Evolutionary conservation across 2,329 filamentous ascomycete genomes (phyloP).

Genomic region (Arthroderma uncinatum): DNA sequence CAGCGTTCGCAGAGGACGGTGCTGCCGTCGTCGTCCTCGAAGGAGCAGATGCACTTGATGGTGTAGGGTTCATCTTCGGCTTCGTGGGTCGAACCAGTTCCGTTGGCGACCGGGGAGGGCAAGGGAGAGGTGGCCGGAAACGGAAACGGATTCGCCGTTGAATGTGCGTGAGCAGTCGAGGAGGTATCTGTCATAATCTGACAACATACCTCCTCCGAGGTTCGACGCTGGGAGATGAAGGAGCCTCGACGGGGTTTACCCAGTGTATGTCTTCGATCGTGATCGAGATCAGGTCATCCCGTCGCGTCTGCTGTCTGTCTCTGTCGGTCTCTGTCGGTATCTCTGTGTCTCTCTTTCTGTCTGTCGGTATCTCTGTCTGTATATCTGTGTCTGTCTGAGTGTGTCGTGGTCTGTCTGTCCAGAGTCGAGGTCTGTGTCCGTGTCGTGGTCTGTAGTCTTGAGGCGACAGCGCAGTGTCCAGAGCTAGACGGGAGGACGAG

Average conservation of each 20-base stretch:
- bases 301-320: not conserved
- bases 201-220: slow-evolving; percentile 38
- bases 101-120: slow-evolving; percentile 34
- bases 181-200: slow-evolving; percentile 46
- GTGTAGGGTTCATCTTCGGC: slow-evolving; percentile 52
- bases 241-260: slow-evolving; percentile 13
- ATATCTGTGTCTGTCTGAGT: too few relatives aligned
- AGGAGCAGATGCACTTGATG: slow-evolving; percentile 96
- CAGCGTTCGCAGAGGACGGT: slow-evolving; percentile 94
- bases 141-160: slow-evolving; percentile 36
- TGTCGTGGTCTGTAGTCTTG: too few relatives aligned
- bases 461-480: not conserved
- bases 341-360: not conserved
- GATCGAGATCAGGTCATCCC: not conserved
- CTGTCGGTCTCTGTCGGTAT: not conserved
- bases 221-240: slow-evolving; percentile 10
- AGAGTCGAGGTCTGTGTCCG: too few relatives aligned
- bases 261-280: too few relatives aligned
- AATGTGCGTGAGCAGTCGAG: slow-evolving; percentile 40
- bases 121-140: slow-evolving; percentile 30
- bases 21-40: slow-evolving; percentile 87
- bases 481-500: not conserved
- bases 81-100: slow-evolving; percentile 28
- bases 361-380: too few relatives aligned
- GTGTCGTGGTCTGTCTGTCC: not conserved